Percentiles rank a stretch among this genome's conserved stretches.
Conservation (phyloP, 176 grass and related monocot species). For the Elymus sibiricus region DNA sequence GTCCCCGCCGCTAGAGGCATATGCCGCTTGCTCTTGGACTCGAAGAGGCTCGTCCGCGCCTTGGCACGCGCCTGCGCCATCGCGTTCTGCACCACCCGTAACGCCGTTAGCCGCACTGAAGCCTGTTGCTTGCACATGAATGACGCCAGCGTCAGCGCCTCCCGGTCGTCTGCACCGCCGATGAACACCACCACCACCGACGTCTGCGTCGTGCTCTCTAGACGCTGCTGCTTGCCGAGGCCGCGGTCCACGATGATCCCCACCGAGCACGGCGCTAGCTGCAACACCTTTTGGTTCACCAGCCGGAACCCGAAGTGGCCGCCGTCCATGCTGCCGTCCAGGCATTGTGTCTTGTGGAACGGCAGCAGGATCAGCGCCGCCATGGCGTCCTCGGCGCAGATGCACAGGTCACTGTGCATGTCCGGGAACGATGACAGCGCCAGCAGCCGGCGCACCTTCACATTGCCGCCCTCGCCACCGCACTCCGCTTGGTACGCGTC, state of each 20-base stretch:
- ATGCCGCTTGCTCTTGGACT: slow-evolving; percentile 16
- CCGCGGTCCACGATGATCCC: slow-evolving; percentile 63
- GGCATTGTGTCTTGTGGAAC: slow-evolving; percentile 52
- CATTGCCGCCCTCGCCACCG: slow-evolving; percentile 24
- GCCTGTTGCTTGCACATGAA: slow-evolving; percentile 39
- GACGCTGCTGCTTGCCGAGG: slow-evolving; percentile 9
- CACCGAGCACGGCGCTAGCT: slow-evolving; percentile 66
- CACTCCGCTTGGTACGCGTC: slow-evolving; percentile 34
- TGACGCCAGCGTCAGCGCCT: slow-evolving; percentile 59
- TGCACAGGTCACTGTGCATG: slow-evolving; percentile 82
- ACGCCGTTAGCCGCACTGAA: slow-evolving; percentile 47
- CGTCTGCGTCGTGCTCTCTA: neutral
- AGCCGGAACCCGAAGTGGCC: slow-evolving; percentile 47
- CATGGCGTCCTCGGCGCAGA: slow-evolving; percentile 66
- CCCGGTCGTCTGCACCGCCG: slow-evolving; percentile 68
- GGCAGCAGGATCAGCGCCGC: slow-evolving; percentile 50
- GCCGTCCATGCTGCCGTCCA: slow-evolving; percentile 54
- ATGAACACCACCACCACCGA: slow-evolving; percentile 68
- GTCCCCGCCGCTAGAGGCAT: neutral
- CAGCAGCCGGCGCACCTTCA: slow-evolving; percentile 44
- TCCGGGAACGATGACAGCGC: slow-evolving; percentile 64
- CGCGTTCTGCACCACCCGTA: slow-evolving; percentile 57
- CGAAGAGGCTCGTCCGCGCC: slow-evolving; percentile 34
- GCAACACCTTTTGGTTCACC: slow-evolving; percentile 80
- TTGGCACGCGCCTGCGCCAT: slow-evolving; percentile 25